Evolutionary conservation across 1,139 yeast species (phyloP).

Genomic region (Yamadazyma friedrichii): DNA sequence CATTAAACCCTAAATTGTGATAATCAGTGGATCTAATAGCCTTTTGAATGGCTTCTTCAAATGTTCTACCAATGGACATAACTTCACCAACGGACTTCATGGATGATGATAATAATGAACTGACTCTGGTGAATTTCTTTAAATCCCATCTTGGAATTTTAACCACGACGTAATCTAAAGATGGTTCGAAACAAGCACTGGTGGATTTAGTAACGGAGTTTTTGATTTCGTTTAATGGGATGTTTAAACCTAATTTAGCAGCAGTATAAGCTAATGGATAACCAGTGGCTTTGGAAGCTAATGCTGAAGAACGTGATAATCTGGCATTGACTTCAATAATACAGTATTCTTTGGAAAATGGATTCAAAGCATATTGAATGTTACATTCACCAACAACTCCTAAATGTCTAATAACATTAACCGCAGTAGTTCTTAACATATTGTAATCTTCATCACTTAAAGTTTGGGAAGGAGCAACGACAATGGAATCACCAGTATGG

Average conservation of each 20-base stretch:
- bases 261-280: slow-evolving; percentile 98
- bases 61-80: slow-evolving; percentile 96
- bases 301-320: slow-evolving; percentile 94
- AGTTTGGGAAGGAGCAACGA: slow-evolving; percentile 98
- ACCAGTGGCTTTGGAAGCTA: slow-evolving; percentile 98
- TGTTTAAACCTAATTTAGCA: slow-evolving; percentile 92
- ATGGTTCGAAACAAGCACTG: slow-evolving; percentile 97
- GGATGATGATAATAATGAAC: slow-evolving; percentile 82
- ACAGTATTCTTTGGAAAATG: slow-evolving; percentile 91
- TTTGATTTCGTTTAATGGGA: slow-evolving; percentile 87
- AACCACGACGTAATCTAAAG: slow-evolving; percentile 94
- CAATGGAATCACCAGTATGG: slow-evolving; percentile 98
- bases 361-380: slow-evolving; percentile 95
- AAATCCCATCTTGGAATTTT: slow-evolving; percentile 99
- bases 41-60: slow-evolving; percentile 97
- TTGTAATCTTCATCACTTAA: slow-evolving; percentile 96
- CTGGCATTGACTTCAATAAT: slow-evolving; percentile 98
- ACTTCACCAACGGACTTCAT: slow-evolving; percentile 99
- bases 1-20: slow-evolving; percentile 90
- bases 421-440: slow-evolving; percentile 97
- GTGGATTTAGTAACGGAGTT: slow-evolving; percentile 95
- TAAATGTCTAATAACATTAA: slow-evolving; percentile 92
- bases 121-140: slow-evolving; percentile 91
- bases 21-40: slow-evolving; percentile 97
- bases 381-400: slow-evolving; percentile 99